phyloP scores from a whole-genome alignment of 148 eudicot genomes.

The Rhododendron ferrugineum region DNA sequence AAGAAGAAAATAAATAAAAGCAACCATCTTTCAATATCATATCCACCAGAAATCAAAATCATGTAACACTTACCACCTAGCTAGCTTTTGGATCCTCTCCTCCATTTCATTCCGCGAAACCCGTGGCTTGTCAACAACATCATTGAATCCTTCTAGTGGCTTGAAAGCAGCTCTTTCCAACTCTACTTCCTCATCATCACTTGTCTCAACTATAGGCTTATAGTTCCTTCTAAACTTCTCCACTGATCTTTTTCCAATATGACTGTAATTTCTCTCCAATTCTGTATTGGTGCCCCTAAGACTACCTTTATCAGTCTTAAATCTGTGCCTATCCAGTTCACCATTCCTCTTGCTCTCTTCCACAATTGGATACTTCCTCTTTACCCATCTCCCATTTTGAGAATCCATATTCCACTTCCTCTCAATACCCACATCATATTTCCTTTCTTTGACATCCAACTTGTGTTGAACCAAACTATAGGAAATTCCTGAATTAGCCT shows the following conservation, averaged over 20 bases:
- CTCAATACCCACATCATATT: neutral
- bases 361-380: neutral
- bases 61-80: slow-evolving; percentile 52
- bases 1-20: neutral
- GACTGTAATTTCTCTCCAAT: neutral
- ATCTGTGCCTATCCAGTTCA: slow-evolving; percentile 8
- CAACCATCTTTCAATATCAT: neutral
- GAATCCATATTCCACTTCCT: slow-evolving; percentile 6
- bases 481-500: slow-evolving; percentile 1
- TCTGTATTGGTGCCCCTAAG: neutral
- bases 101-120: slow-evolving; percentile 73
- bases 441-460: neutral
- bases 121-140: slow-evolving; percentile 45
- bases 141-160: slow-evolving; percentile 31
- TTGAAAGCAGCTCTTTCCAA: slow-evolving; percentile 49
- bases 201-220: slow-evolving; percentile 18
- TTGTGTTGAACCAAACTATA: slow-evolving; percentile 5
- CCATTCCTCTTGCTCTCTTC: slow-evolving; percentile 7
- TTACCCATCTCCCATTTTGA: slow-evolving; percentile 19
- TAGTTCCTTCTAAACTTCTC: slow-evolving; percentile 15
- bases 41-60: slow-evolving; percentile 2
- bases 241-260: slow-evolving; percentile 12
- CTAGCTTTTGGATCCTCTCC: slow-evolving; percentile 86
- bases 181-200: slow-evolving; percentile 23
- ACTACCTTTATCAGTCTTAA: slow-evolving; percentile 12